phyloP scores from a whole-genome alignment of 2,329 filamentous ascomycete genomes.

The Fusarium sp. region DNA sequence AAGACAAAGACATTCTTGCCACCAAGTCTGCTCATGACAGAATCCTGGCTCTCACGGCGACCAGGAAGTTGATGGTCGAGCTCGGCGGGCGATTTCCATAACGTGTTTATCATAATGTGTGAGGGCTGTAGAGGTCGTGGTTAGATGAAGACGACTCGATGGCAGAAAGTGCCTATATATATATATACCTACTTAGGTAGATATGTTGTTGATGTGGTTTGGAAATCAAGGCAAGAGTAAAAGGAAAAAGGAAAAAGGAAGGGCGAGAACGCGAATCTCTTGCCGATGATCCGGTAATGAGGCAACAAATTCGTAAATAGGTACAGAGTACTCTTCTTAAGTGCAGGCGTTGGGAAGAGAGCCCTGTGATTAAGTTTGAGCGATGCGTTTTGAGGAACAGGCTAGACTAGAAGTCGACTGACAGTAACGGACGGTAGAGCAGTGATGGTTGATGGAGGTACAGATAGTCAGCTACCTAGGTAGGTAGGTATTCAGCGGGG shows the following conservation, averaged over 20 bases:
- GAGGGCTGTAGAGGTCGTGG: background rate
- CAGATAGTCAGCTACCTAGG: background rate
- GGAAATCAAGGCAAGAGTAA: constrained; percentile 1
- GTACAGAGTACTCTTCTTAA: background rate
- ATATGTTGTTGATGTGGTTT: constrained; percentile 3
- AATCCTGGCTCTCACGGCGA: constrained; percentile 34
- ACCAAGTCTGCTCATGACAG: constrained; percentile 36
- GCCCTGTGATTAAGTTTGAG: constrained; percentile 29
- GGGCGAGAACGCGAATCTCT: background rate
- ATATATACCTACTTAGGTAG: constrained; percentile 1
- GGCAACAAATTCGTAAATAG: background rate
- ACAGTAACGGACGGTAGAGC: background rate
- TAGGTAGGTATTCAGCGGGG: background rate
- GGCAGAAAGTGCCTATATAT: background rate
- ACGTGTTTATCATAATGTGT: constrained; percentile 41
- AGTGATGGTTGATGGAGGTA: background rate
- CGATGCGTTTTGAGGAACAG: constrained; percentile 27
- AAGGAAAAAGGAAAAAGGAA: background rate
- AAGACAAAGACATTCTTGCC: constrained; percentile 53
- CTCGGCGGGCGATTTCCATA: constrained; percentile 42
- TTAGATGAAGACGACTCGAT: background rate
- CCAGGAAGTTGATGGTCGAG: constrained; percentile 39
- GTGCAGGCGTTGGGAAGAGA: constrained; percentile 1
- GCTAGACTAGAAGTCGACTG: background rate
- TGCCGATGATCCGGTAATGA: constrained; percentile 18